Conservation (phyloP, 2,329 filamentous ascomycete species). For the Tolypocladium guangdongense region DNA sequence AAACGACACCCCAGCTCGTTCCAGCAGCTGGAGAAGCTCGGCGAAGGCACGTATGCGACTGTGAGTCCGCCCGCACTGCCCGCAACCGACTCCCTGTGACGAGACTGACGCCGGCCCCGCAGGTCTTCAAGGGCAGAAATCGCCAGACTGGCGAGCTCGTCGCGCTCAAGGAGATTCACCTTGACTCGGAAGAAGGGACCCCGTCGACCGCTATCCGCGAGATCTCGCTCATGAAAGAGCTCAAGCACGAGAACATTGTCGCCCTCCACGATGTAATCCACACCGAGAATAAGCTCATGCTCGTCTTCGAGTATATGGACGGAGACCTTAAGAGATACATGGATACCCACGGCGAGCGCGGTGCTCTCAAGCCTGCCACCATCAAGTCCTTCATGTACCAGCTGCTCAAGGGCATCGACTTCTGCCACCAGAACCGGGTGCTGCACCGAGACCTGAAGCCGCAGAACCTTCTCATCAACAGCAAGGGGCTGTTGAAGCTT, state of each 20-base stretch:
- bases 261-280: conserved; percentile 97
- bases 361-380: conserved; percentile 74
- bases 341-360: conserved; percentile 84
- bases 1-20: conserved; percentile 92
- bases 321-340: conserved; percentile 98
- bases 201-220: conserved; percentile 95
- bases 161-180: conserved; percentile 95
- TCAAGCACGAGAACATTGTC: conserved; percentile 98
- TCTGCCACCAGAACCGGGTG: conserved; percentile 95
- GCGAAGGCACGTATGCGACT: conserved; percentile 96
- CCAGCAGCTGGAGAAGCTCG: conserved; percentile 97
- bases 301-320: conserved; percentile 99
- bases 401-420: conserved; percentile 87
- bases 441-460: conserved; percentile 93
- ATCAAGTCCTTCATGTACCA: conserved; percentile 99
- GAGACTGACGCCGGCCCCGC: conserved; percentile 8
- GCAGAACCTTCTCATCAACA: conserved; percentile 92
- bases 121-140: conserved; percentile 99
- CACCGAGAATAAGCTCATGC: conserved; percentile 99
- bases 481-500: conserved; percentile 79
- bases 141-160: conserved; percentile 94
- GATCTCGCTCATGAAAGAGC: conserved; percentile 98
- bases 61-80: conserved; percentile 41
- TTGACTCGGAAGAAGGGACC: conserved; percentile 96
- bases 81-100: background rate